phyloP scores from a whole-genome alignment of 495 filamentous ascomycete species.

The Hyaloscypha finlandica region DNA sequence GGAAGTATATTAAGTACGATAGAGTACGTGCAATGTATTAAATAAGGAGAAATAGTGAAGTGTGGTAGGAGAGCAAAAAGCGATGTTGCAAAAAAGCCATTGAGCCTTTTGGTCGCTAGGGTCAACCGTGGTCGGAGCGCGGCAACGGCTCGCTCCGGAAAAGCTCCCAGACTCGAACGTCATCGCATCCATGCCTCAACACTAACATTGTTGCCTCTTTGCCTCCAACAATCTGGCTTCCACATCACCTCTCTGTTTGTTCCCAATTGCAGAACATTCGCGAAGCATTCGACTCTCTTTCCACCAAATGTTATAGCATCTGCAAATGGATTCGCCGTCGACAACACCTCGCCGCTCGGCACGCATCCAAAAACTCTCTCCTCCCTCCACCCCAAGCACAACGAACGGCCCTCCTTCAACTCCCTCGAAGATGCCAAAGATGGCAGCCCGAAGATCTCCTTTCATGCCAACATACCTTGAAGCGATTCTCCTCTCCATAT shows the following conservation, averaged over 20 bases:
- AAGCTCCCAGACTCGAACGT: conserved; percentile 13
- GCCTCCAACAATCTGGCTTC: conserved; percentile 20
- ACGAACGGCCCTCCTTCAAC: conserved; percentile 4
- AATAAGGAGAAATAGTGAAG: too few relatives aligned
- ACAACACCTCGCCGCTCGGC: conserved; percentile 29
- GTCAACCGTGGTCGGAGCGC: too few relatives aligned
- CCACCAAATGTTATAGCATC: conserved; percentile 22
- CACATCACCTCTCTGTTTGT: conserved; percentile 14
- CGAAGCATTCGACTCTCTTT: conserved; percentile 7
- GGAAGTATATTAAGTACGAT: too few relatives aligned
- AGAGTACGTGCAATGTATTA: too few relatives aligned
- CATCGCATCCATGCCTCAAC: conserved; percentile 3
- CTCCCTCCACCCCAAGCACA: conserved; percentile 5
- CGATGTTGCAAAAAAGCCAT: too few relatives aligned
- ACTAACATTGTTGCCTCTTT: conserved; percentile 21
- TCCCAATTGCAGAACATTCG: conserved; percentile 9
- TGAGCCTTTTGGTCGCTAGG: too few relatives aligned
- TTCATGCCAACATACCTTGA: conserved; percentile 60
- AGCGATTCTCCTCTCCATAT: conserved; percentile 60
- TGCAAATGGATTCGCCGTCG: conserved; percentile 29
- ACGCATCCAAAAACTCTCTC: conserved; percentile 20
- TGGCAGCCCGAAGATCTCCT: conserved; percentile 24
- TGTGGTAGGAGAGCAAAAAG: too few relatives aligned
- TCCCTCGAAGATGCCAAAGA: conserved; percentile 8
- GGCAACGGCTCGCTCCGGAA: too few relatives aligned